Conservation (phyloP, 1,139 yeast genomes). For the Pichia sp. region DNA sequence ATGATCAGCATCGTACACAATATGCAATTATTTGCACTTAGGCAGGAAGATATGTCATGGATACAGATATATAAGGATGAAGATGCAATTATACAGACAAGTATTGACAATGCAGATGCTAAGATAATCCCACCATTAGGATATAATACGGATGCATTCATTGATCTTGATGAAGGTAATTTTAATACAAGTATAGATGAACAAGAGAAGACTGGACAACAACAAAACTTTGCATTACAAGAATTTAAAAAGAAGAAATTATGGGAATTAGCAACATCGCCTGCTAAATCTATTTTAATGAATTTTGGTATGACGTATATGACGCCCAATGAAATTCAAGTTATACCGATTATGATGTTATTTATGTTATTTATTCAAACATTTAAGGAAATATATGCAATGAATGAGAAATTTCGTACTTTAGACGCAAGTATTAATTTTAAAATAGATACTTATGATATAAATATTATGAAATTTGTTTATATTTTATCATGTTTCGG, state of each 20-base stretch:
- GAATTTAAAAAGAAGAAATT: slow-evolving; percentile 56
- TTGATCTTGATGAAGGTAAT: slow-evolving; percentile 19
- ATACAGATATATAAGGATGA: slow-evolving; percentile 15
- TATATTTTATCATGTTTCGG: slow-evolving; percentile 54
- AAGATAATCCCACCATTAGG: slow-evolving; percentile 20
- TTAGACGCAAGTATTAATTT: slow-evolving; percentile 15
- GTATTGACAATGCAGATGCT: neutral
- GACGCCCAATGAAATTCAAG: slow-evolving; percentile 87
- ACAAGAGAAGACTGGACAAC: too few relatives aligned
- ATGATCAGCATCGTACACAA: too few relatives aligned
- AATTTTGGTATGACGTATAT: slow-evolving; percentile 85
- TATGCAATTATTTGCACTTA: too few relatives aligned
- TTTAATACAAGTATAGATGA: too few relatives aligned
- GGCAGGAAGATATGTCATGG: slow-evolving; percentile 12
- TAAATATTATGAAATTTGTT: slow-evolving; percentile 21
- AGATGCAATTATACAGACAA: slow-evolving; percentile 1
- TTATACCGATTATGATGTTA: slow-evolving; percentile 89
- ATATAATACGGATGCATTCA: slow-evolving; percentile 17
- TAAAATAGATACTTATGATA: slow-evolving; percentile 21
- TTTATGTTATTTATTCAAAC: slow-evolving; percentile 78
- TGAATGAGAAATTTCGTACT: slow-evolving; percentile 37
- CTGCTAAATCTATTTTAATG: slow-evolving; percentile 86
- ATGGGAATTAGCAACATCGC: slow-evolving; percentile 81
- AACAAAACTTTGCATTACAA: too few relatives aligned
- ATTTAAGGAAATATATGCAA: slow-evolving; percentile 58